Evolutionary conservation across 148 eudicot species (phyloP).

Genomic region (Heliamphora exappendiculata): DNA sequence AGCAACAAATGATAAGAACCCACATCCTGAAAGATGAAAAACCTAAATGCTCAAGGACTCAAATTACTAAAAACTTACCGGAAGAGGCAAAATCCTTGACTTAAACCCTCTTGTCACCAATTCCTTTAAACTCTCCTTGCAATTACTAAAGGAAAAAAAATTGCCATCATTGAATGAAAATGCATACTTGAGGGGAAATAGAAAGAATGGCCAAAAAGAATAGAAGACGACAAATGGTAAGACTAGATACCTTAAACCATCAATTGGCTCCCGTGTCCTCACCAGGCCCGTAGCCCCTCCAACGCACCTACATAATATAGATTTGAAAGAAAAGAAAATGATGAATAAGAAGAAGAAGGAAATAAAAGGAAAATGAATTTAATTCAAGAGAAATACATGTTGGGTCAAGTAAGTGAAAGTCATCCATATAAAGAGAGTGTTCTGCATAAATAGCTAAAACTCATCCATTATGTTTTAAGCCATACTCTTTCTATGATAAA

Average conservation of each 20-base stretch:
- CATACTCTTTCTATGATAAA: not conserved
- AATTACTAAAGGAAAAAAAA: slow-evolving; percentile 12
- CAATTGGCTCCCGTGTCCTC: slow-evolving; percentile 37
- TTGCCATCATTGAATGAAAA: not conserved
- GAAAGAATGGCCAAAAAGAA: not conserved
- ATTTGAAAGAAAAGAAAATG: not conserved
- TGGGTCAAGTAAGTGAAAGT: too few relatives aligned
- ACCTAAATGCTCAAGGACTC: not conserved
- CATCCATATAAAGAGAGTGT: not conserved
- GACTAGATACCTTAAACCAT: slow-evolving; percentile 22
- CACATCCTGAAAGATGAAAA: not conserved
- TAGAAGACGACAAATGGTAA: not conserved
- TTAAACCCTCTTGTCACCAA: slow-evolving; percentile 24
- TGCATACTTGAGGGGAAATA: not conserved
- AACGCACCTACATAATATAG: slow-evolving; percentile 20
- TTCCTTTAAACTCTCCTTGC: slow-evolving; percentile 17
- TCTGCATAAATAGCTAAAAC: not conserved
- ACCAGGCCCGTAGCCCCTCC: slow-evolving; percentile 33
- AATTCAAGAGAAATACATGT: not conserved
- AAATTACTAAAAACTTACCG: slow-evolving; percentile 16
- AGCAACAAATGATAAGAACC: too few relatives aligned
- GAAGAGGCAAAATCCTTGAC: slow-evolving; percentile 25
- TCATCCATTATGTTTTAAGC: not conserved
- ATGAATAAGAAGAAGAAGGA: not conserved
- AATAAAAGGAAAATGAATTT: not conserved